Conservation (phyloP, 1,139 yeast genomes). For the Arxiozyma bovina region DNA sequence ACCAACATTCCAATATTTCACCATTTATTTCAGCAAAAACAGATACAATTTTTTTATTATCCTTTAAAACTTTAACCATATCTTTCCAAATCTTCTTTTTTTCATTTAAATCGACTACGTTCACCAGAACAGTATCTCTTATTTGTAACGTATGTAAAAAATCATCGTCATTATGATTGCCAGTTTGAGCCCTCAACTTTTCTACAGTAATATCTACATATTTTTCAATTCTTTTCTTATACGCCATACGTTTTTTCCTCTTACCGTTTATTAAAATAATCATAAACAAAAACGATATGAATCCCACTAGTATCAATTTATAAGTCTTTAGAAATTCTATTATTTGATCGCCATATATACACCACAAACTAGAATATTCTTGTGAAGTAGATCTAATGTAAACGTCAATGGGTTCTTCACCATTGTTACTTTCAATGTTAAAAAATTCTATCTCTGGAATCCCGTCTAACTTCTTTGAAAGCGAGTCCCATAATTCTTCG, state of each 20-base stretch:
- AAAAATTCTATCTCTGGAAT: conserved; percentile 39
- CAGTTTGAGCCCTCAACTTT: conserved; percentile 30
- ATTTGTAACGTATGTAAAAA: conserved; percentile 67
- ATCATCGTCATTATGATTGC: conserved; percentile 12
- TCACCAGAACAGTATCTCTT: conserved; percentile 51
- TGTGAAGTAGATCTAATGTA: conserved; percentile 54
- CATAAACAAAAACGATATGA: background rate
- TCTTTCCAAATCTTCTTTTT: conserved; percentile 45
- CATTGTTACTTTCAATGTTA: conserved; percentile 44
- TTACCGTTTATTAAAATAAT: conserved; percentile 14
- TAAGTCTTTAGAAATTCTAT: background rate
- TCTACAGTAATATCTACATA: conserved; percentile 1
- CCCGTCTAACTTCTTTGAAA: conserved; percentile 1
- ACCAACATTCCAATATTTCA: conserved; percentile 80
- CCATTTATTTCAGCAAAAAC: conserved; percentile 57
- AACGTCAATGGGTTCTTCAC: background rate
- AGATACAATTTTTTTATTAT: conserved; percentile 31
- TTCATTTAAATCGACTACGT: conserved; percentile 35
- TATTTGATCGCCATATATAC: conserved; percentile 31
- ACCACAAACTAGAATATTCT: conserved; percentile 45
- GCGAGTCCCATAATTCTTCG: conserved; percentile 4
- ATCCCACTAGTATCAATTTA: background rate
- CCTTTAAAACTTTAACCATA: conserved; percentile 52
- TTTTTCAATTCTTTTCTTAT: background rate
- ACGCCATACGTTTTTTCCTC: conserved; percentile 30